Base-by-base conservation (phyloP, 768 basidiomycete genomes). In the Rhizopogon rudus region DNA sequence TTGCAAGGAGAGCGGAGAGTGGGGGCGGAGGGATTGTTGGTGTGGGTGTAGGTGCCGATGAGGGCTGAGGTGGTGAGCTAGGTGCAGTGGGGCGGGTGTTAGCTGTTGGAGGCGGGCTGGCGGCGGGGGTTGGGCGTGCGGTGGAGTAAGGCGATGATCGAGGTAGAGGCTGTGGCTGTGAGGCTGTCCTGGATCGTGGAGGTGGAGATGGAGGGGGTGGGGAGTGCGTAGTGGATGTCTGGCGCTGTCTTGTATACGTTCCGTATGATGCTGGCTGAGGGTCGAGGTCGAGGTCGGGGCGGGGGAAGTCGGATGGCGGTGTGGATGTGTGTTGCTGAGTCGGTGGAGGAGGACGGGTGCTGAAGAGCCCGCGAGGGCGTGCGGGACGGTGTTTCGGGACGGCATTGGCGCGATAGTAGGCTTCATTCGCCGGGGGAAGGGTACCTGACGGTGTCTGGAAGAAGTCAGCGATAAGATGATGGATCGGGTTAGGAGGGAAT, bases 1-100 rank as follows among this genome's bases (percentile, higher is more conserved):
- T 84, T 0, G 74, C 72, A 2, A 95, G 74, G 4, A 97, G 76
- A 40, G 58, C 88, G 78, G 35, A 96, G 81, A 43, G 86, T 73
- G 9, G 90, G 65, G 51, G 82, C 68, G 65, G 57, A 14, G 63
- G 56, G 14, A 65, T 54, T 28, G 66, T 54, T 25, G 65, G 67
- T 0, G 73, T 52, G 3, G 72, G 62, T 5, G 69, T 64, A 40
- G 76, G 69, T 12, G 77, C 59, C 6, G 81, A 75, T n/a, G 75
- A 73, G 6, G 73, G 75, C 5, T 75, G 69, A 52, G 56, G 40
- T 44, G 64, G 57, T 42, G 65, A 56, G n/a, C 60, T 55, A 53
- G 44, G 64, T 3, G 56, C 57, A 2, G 63, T 42, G 25, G 60
- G 8, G 9, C 57, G 51, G 22, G 31, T 33, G 31, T 33, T 10